A percentile compares a stretch with the other conserved stretches of the same genome.
These are phyloP conservation scores for Acacia melanoxylon DNA, from an alignment of 306 rosid genomes.

Conservation along the genomic window DNA sequence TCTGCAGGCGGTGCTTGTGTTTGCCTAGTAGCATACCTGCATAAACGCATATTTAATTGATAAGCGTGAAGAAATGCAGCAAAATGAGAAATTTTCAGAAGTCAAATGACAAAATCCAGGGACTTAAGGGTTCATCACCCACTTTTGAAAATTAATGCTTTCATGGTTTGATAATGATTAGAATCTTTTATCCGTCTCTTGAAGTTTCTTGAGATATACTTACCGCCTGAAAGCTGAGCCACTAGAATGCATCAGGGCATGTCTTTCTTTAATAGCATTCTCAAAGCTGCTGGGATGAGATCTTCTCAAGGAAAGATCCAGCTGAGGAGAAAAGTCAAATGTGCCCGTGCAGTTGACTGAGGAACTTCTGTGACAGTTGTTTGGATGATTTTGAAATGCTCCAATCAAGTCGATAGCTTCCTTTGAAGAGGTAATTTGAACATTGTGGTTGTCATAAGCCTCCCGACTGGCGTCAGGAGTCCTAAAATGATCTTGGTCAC, in stretches of 20 bases:
- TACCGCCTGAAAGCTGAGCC: constrained; percentile 90
- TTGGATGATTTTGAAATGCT: constrained; percentile 49
- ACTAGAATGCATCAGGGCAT: constrained; percentile 67
- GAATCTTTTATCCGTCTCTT: neutral
- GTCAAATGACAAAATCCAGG: constrained; percentile 18
- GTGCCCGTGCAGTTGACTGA: constrained; percentile 53
- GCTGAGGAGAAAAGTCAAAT: constrained; percentile 56
- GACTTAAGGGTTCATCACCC: neutral
- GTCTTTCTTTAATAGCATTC: constrained; percentile 60
- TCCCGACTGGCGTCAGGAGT: constrained; percentile 47
- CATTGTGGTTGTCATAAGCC: constrained; percentile 58
- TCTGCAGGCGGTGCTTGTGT: constrained; percentile 46
- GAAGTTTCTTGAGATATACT: constrained; percentile 10
- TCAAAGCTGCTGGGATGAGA: constrained; percentile 53
- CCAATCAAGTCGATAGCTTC: constrained; percentile 72
- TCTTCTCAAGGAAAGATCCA: constrained; percentile 91
- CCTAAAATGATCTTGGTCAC: constrained; percentile 42
- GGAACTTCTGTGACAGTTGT: constrained; percentile 43
- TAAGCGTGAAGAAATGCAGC: constrained; percentile 16
- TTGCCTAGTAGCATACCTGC: constrained; percentile 78
- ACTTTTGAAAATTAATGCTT: neutral
- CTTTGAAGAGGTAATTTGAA: constrained; percentile 52
- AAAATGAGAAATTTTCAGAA: neutral
- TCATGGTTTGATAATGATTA: neutral
- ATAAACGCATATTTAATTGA: constrained; percentile 26